Evolutionary conservation across 2,329 filamentous ascomycete genomes (phyloP).

Genomic region (Arthrobotrys sphaeroides): DNA sequence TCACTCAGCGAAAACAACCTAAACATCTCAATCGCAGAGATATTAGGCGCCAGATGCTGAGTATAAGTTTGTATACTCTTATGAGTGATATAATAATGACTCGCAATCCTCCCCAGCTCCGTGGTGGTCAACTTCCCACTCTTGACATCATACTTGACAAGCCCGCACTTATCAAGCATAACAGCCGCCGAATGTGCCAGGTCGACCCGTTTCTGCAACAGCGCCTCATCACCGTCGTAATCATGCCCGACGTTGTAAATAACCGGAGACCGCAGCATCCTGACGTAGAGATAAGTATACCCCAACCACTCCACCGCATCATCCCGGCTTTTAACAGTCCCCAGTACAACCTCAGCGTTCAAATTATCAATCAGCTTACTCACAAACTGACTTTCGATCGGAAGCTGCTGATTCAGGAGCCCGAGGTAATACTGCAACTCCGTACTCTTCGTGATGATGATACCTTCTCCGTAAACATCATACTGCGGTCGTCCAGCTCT

Average conservation of each 20-base stretch:
- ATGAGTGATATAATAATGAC: conserved; percentile 97
- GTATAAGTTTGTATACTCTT: conserved; percentile 98
- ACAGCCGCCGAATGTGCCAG: conserved; percentile 91
- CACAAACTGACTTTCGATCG: conserved; percentile 95
- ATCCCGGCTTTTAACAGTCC: conserved; percentile 88
- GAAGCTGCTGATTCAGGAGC: conserved; percentile 93
- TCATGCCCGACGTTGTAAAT: conserved; percentile 95
- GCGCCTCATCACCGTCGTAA: conserved; percentile 87
- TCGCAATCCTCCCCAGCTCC: conserved; percentile 92
- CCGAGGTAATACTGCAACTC: conserved; percentile 99
- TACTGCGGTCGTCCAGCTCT: conserved; percentile 96
- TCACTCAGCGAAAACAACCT: conserved; percentile 94
- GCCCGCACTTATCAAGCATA: conserved; percentile 83
- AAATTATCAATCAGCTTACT: conserved; percentile 93
- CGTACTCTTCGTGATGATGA: conserved; percentile 94
- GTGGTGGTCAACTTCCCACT: conserved; percentile 87
- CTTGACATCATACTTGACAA: conserved; percentile 96
- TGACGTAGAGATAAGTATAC: conserved; percentile 96
- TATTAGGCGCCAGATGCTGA: conserved; percentile 89
- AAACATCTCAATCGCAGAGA: conserved; percentile 94
- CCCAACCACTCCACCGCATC: conserved; percentile 99
- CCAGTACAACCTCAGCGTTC: conserved; percentile 94
- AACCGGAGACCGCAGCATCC: conserved; percentile 94
- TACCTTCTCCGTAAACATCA: conserved; percentile 97
- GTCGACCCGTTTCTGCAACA: conserved; percentile 98